A percentile compares a stretch with the other conserved stretches of the same genome.
phyloP scores from a whole-genome alignment of 257 asterid genomes.

The Fraxinus pennsylvanica region DNA sequence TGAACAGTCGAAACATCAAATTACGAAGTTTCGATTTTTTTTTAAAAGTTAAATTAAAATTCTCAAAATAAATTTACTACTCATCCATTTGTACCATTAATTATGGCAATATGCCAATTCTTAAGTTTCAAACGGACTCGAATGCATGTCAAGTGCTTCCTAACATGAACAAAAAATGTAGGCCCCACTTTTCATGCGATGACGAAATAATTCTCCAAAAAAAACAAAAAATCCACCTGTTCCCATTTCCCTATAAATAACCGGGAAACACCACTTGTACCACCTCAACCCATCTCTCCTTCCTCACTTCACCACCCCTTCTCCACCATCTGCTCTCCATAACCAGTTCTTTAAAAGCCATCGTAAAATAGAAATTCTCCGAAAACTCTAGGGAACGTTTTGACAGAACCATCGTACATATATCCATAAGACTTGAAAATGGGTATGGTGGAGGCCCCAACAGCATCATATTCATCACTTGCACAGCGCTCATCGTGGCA shows the following conservation, averaged over 20 bases:
- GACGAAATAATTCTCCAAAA: conserved; percentile 39
- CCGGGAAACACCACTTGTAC: not conserved
- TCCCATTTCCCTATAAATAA: conserved; percentile 24
- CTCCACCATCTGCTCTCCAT: not conserved
- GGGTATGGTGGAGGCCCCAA: conserved; percentile 37
- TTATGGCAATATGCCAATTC: not conserved
- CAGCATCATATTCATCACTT: conserved; percentile 17
- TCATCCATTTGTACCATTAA: too few species aligned
- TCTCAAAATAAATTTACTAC: not conserved
- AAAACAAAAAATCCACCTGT: not conserved
- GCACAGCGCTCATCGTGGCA: conserved; percentile 71
- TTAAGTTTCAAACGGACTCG: not conserved
- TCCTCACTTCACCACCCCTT: not conserved
- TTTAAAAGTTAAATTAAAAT: too few species aligned
- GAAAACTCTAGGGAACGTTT: not conserved
- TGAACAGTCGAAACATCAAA: not conserved
- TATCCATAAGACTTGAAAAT: conserved; percentile 20
- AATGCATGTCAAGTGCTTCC: not conserved
- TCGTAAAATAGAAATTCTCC: not conserved
- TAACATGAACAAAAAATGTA: not conserved
- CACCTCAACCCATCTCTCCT: conserved; percentile 8
- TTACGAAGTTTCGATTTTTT: too few species aligned
- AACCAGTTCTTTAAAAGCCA: not conserved
- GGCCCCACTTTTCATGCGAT: conserved; percentile 35
- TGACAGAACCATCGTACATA: not conserved